A percentile compares a stretch with the other conserved stretches of the same genome.
These are phyloP conservation scores for Fusarium penzigii DNA, from an alignment of 2,329 filamentous ascomycete genomes.

Conservation along the genomic window DNA sequence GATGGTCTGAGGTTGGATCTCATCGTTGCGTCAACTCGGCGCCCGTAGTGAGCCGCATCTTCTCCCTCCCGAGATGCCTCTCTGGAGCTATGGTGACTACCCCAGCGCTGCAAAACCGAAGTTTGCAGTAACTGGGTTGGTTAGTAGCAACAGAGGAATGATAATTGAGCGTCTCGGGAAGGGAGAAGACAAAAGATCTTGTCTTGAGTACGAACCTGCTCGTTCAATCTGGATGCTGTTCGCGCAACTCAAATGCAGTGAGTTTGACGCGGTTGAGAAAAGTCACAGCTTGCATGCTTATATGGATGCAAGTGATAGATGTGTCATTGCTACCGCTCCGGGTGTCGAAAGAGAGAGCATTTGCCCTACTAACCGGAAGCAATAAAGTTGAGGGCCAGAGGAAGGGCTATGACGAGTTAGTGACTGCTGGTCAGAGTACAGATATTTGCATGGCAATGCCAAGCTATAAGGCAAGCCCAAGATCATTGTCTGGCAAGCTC, in stretches of 20 bases:
- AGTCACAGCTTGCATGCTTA: conserved; percentile 9
- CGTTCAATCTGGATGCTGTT: conserved; percentile 24
- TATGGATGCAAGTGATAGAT: conserved; percentile 29
- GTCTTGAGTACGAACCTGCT: conserved; percentile 48
- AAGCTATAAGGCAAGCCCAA: too few species aligned
- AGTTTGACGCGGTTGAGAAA: conserved; percentile 7
- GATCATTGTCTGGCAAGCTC: not conserved
- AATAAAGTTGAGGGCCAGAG: conserved; percentile 85
- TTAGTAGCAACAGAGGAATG: conserved; percentile 30
- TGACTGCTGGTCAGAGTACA: not conserved
- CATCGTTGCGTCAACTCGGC: conserved; percentile 59
- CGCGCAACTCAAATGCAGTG: conserved; percentile 18
- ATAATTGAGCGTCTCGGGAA: conserved; percentile 21
- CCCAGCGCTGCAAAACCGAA: conserved; percentile 1
- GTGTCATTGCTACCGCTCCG: conserved; percentile 64
- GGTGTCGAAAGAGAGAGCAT: conserved; percentile 28
- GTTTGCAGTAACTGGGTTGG: conserved; percentile 9
- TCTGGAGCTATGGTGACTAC: conserved; percentile 20
- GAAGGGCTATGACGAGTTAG: conserved; percentile 61
- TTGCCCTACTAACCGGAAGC: conserved; percentile 79
- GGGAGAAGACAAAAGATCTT: conserved; percentile 37
- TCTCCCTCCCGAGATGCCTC: conserved; percentile 35
- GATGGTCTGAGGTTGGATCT: conserved; percentile 52
- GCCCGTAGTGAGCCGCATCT: conserved; percentile 82
- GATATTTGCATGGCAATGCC: too few species aligned